Evolutionary conservation across 2,329 filamentous ascomycete genomes (phyloP).

Genomic region (Falciphora oryzae): DNA sequence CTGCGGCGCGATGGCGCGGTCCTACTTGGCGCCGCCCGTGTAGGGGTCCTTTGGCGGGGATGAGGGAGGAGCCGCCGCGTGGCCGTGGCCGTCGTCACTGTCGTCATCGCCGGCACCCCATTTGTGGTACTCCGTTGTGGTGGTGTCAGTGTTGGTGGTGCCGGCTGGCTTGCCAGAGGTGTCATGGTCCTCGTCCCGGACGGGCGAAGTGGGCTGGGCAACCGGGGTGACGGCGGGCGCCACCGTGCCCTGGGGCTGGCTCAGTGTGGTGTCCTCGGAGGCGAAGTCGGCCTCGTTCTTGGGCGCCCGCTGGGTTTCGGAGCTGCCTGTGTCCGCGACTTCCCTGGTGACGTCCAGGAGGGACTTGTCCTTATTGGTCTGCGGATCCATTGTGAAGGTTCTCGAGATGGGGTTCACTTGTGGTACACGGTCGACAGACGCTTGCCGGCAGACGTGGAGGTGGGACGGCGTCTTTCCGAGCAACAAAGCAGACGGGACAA

Average conservation of each 20-base stretch:
- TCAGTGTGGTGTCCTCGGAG: background rate
- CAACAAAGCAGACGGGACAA: background rate
- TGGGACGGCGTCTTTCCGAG: background rate
- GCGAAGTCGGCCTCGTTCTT: background rate
- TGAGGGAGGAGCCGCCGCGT: background rate
- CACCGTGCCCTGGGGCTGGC: background rate
- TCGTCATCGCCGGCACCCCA: background rate
- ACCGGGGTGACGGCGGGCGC: background rate
- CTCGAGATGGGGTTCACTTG: background rate
- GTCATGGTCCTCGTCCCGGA: background rate
- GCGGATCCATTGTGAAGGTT: background rate
- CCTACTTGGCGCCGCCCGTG: constrained; percentile 2
- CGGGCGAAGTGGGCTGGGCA: background rate
- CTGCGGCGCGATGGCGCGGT: constrained; percentile 9
- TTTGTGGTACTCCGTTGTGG: background rate
- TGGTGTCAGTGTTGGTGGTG: background rate
- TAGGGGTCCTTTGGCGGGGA: background rate
- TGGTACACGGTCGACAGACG: too few species aligned
- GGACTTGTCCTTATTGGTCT: background rate
- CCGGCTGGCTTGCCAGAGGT: background rate
- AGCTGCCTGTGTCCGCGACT: background rate
- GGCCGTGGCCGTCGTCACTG: background rate
- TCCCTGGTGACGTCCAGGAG: background rate
- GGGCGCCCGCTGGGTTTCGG: too few species aligned
- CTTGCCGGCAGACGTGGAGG: too few species aligned